Conservation (phyloP, 495 filamentous ascomycete species). For the Cercophora sp. region DNA sequence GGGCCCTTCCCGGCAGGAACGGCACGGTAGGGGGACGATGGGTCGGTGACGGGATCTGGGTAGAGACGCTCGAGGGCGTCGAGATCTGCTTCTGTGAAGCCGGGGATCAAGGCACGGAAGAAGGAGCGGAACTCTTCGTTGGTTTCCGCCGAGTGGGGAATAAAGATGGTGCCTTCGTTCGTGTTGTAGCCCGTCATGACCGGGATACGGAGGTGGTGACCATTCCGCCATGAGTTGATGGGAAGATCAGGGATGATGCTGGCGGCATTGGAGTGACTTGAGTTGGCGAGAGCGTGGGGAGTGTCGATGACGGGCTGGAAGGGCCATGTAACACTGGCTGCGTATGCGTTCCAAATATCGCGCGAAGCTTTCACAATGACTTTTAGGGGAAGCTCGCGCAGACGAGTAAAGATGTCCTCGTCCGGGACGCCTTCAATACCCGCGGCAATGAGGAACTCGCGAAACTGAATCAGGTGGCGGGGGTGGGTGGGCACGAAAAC, state of each 20-base stretch:
- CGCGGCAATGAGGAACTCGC: constrained; percentile 50
- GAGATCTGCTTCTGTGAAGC: constrained; percentile 42
- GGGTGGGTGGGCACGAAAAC: constrained; percentile 52
- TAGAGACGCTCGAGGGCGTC: constrained; percentile 52
- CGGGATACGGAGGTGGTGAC: constrained; percentile 53
- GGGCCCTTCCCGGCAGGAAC: constrained; percentile 39
- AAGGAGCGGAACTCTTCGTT: constrained; percentile 50
- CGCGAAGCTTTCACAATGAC: constrained; percentile 48
- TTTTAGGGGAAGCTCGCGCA: constrained; percentile 45
- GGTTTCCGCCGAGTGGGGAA: constrained; percentile 43
- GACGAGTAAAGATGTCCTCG: constrained; percentile 44
- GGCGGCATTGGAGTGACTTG: constrained; percentile 12
- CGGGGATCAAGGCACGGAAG: constrained; percentile 53
- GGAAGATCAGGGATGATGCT: constrained; percentile 55
- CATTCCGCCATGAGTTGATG: constrained; percentile 50
- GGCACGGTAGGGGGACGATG: constrained; percentile 24
- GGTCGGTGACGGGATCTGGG: constrained; percentile 46
- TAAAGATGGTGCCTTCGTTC: constrained; percentile 61
- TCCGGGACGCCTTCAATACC: constrained; percentile 39
- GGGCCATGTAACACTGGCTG: constrained; percentile 56
- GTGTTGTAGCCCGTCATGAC: constrained; percentile 63
- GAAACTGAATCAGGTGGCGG: constrained; percentile 57
- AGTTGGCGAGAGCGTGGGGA: constrained; percentile 27
- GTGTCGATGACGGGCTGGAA: constrained; percentile 67
- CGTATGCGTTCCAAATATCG: constrained; percentile 50